Evolutionary conservation across 2,329 filamentous ascomycete genomes (phyloP).

Genomic region (Bipolaris zeicola): DNA sequence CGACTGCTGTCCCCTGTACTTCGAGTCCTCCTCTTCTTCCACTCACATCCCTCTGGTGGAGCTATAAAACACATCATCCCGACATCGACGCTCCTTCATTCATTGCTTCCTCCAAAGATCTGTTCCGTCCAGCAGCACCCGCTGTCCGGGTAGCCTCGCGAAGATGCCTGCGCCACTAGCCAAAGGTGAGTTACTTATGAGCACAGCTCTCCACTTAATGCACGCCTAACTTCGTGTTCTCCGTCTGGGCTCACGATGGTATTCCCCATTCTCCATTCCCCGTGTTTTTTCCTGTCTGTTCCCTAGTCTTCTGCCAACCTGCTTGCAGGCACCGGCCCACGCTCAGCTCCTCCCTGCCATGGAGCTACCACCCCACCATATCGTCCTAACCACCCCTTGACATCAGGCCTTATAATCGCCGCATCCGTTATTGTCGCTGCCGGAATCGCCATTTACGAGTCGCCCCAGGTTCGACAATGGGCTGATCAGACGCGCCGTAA

Average conservation of each 20-base stretch:
- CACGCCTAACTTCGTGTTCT: constrained; percentile 31
- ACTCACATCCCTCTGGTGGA: background rate
- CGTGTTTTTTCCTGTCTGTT: background rate
- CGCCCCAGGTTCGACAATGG: constrained; percentile 67
- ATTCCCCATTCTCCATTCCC: background rate
- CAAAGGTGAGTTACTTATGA: constrained; percentile 44
- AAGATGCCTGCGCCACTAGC: constrained; percentile 50
- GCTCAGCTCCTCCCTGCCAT: constrained; percentile 19
- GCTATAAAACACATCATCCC: background rate
- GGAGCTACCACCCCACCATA: constrained; percentile 15
- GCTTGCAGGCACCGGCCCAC: constrained; percentile 38
- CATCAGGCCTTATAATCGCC: constrained; percentile 65
- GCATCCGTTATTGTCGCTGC: constrained; percentile 66
- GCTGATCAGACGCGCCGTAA: constrained; percentile 65
- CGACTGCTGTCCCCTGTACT: background rate
- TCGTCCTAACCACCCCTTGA: constrained; percentile 36
- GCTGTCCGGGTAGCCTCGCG: background rate
- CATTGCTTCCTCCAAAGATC: background rate
- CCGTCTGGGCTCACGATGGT: constrained; percentile 4
- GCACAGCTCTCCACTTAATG: constrained; percentile 26
- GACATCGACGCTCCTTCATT: background rate
- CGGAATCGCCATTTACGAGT: constrained; percentile 67
- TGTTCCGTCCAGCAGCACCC: background rate
- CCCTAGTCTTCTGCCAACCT: constrained; percentile 33
- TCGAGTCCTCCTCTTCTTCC: constrained; percentile 4